Conservation (phyloP, 208 protist species). For the Kentomonas sorsogonicus region DNA sequence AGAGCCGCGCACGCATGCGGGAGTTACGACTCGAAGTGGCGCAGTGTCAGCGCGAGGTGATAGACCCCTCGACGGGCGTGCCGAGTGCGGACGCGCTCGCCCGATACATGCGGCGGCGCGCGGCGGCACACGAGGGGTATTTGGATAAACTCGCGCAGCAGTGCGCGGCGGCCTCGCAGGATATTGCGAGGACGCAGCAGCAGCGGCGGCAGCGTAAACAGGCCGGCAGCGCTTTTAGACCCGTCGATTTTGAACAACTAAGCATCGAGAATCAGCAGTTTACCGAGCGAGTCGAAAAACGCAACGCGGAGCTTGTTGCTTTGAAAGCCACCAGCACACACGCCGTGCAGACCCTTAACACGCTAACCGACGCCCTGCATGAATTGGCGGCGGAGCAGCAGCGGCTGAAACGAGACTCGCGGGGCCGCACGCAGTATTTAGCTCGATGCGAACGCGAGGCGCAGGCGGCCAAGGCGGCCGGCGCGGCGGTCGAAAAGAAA, state of each 20-base stretch:
- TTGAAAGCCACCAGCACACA: conserved; percentile 94
- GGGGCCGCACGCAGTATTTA: conserved; percentile 74
- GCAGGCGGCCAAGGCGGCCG: conserved; percentile 58
- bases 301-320: conserved; percentile 90
- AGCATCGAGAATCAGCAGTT: conserved; percentile 95
- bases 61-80: conserved; percentile 6
- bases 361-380: conserved; percentile 83
- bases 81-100: conserved; percentile 73
- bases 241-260: conserved; percentile 95
- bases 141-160: conserved; percentile 88
- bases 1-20: conserved; percentile 52
- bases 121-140: conserved; percentile 57
- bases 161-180: conserved; percentile 60
- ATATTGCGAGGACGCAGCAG: conserved; percentile 75
- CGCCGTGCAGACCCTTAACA: conserved; percentile 90
- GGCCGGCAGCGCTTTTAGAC: conserved; percentile 89
- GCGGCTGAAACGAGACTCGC: conserved; percentile 79
- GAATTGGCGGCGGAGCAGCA: conserved; percentile 78
- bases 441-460: conserved; percentile 57
- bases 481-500: conserved; percentile 53
- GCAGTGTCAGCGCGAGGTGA: conserved; percentile 74
- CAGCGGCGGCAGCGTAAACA: conserved; percentile 87
- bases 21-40: conserved; percentile 71
- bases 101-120: conserved; percentile 73
- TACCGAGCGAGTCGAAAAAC: conserved; percentile 91